Base-by-base conservation (phyloP, 139 green algal species). In the Zygnema cylindricum region DNA sequence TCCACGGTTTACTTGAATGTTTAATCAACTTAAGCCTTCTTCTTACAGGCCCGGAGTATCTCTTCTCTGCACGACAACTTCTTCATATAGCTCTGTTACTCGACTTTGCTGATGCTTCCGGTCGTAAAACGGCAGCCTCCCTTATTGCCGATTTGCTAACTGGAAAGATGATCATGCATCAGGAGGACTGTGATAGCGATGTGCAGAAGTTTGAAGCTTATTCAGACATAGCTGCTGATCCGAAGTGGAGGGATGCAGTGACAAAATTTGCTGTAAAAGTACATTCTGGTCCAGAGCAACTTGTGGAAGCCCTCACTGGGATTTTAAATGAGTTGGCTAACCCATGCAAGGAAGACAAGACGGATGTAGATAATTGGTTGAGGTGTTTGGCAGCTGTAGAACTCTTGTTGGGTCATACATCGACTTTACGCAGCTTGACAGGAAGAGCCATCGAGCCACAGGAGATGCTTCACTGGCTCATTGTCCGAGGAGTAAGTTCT, bases 391-490 rank as follows among this genome's bases (percentile, higher is more conserved):
- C 71, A 16, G 71, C 38, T 7, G 71, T 43, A 16, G 71, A 3
- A 11, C 36, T 79, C 11, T 16, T 79, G 71, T 16, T 79, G 71
- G 7, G 38, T 7, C 36, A 16, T 16, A 16, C 38, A 16, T 11
- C 36, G 11, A 16, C 36, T 16, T 3, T 79, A 16, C 7, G 71
- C 7, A 43, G 7, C 36, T 11, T 79, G 11, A 43, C 71, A 16
- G 71, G 71, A 11, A 7, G 36, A 16, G 71, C 71, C 71, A 16
- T 79, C 36, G 71, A 79, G 71, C 71, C 71, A 11, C 71, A 16
- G 71, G 71, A 79, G 71, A 79, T 79, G 71, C 71, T 79, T 7
- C 71, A 79, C 16, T 79, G 71, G 71, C 71, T 79, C 71, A 11
- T 79, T 16, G 7, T 43, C 7, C 71, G 36, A 7, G 71, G 11